Base-by-base conservation (phyloP, 2,329 filamentous ascomycete species). In the Ramularia endophylla region DNA sequence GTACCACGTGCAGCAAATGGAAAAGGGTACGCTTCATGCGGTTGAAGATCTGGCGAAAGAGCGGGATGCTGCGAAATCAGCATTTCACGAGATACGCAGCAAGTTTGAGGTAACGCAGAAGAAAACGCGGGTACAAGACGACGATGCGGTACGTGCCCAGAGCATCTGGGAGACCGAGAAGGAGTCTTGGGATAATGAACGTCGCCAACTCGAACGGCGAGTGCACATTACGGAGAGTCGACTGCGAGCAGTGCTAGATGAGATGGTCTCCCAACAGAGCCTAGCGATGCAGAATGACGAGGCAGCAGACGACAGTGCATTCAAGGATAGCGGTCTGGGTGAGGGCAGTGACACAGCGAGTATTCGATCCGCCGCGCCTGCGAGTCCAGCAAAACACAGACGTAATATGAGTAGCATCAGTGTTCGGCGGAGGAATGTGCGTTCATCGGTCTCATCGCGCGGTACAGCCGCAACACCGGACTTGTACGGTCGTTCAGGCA, bases 201-300 rank as follows among this genome's bases (percentile, higher is more conserved):
- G 80, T 56, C 81, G 89, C 40, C 84, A 78, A 41, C 75, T 87
- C 46, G 90, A 98, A 63, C 81, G 86, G 42, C 87, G 85, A 53
- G 69, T 95, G 11, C 89, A 97, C 61, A 76, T 95, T n/a, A 85
- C 88, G 2, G 92, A 98, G 66, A 85, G 77, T 20, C 81, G 90
- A 27, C 65, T 98, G 40, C 92, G 90, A 61, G 74, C 78, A 8
- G 77, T 98, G 8, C 72, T 98, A 32, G 87, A 90, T 27, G 92
- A 97, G 64, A 78, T 98, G 36, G 80, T 81, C n/a, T 74, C 77
- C 3, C 79, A 80, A 42, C 80, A 88, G 54, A 73, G 73, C 31
- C 45, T 49, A 27, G 52, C 57, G 20, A 57, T 61, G 37, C 56
- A 64, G 8, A 8, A 27, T 8, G 56, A 57, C 19, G 60, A 60